Evolutionary conservation across 768 basidiomycete species (phyloP).

Genomic region (Infundibulicybe gibba): DNA sequence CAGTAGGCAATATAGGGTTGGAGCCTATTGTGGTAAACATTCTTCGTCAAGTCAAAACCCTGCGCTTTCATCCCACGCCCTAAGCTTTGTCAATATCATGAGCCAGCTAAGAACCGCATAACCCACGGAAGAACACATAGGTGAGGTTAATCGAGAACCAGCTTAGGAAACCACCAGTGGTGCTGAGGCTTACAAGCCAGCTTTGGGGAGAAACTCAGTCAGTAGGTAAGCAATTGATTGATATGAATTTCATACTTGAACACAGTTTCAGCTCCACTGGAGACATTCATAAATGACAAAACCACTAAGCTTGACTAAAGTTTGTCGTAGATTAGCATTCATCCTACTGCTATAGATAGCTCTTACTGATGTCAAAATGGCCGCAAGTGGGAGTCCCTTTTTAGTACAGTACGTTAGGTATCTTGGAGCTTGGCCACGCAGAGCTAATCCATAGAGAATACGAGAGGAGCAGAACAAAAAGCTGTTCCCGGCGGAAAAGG

Average conservation of each 20-base stretch:
- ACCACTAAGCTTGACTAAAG: slow-evolving; percentile 36
- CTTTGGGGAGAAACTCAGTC: slow-evolving; percentile 18
- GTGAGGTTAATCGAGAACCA: slow-evolving; percentile 71
- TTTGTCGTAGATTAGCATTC: too few species aligned
- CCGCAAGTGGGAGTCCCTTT: slow-evolving; percentile 41
- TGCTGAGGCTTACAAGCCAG: slow-evolving; percentile 70
- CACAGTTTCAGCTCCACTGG: slow-evolving; percentile 49
- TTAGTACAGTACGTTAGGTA: slow-evolving; percentile 42
- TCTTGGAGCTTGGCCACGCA: slow-evolving; percentile 47
- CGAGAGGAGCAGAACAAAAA: slow-evolving; percentile 55
- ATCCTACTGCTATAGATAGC: not conserved
- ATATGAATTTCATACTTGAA: slow-evolving; percentile 39
- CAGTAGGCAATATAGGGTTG: slow-evolving; percentile 72
- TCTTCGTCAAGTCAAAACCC: slow-evolving; percentile 56
- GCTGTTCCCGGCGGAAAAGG: slow-evolving; percentile 71
- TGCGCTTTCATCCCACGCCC: slow-evolving; percentile 62
- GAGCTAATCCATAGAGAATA: slow-evolving; percentile 48
- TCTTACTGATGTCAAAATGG: slow-evolving; percentile 32
- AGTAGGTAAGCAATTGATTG: not conserved
- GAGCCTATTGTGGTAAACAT: slow-evolving; percentile 57
- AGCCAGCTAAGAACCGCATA: not conserved
- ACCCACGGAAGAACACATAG: slow-evolving; percentile 68
- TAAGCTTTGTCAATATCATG: slow-evolving; percentile 13
- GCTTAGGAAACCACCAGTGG: slow-evolving; percentile 64
- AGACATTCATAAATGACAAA: slow-evolving; percentile 65